These are phyloP conservation scores for Fusarium sp. DNA, from an alignment of 2,329 filamentous ascomycete genomes.

Conservation along the genomic window DNA sequence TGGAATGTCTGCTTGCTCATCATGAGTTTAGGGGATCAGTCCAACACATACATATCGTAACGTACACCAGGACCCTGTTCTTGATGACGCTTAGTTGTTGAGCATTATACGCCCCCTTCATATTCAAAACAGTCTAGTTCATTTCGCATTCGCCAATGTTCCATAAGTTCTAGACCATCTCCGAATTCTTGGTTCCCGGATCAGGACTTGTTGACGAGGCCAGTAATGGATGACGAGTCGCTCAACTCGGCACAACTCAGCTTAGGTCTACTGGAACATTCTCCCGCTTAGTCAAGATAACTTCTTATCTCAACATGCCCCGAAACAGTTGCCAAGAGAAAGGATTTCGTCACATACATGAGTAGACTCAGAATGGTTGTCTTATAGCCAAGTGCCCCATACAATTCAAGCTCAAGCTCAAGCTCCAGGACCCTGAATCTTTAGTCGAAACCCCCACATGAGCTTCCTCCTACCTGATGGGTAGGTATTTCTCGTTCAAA, in stretches of 20 bases:
- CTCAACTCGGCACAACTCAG: not conserved
- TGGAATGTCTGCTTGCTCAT: conserved; percentile 10
- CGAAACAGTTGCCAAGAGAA: conserved; percentile 15
- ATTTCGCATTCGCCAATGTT: conserved; percentile 19
- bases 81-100: conserved; percentile 25
- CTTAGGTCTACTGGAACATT: not conserved
- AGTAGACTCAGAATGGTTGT: conserved; percentile 4
- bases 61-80: conserved; percentile 6
- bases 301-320: not conserved
- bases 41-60: not conserved
- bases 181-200: conserved; percentile 21
- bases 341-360: conserved; percentile 21
- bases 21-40: not conserved
- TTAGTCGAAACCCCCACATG: conserved; percentile 23
- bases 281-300: not conserved
- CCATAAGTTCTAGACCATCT: conserved; percentile 24
- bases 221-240: conserved; percentile 13
- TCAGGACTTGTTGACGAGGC: conserved; percentile 9
- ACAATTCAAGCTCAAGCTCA: conserved; percentile 5
- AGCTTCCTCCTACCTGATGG: conserved; percentile 3
- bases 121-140: conserved; percentile 5
- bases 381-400: conserved; percentile 1
- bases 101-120: not conserved
- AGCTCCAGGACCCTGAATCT: conserved; percentile 33
- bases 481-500: not conserved